Evolutionary conservation across 768 basidiomycete species (phyloP).

Genomic region (Calocybe indica): DNA sequence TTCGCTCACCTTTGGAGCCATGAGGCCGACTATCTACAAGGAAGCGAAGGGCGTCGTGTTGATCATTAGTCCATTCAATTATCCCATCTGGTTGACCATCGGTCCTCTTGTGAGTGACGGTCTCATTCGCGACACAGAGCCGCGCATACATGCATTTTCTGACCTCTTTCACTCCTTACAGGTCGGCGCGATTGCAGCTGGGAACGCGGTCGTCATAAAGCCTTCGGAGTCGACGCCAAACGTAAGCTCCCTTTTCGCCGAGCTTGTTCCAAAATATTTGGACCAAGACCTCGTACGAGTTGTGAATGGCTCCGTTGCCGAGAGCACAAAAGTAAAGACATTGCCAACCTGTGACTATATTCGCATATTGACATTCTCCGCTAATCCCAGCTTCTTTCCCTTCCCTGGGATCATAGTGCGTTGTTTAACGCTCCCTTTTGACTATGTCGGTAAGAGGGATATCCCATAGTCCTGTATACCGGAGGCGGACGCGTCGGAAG

Average conservation of each 20-base stretch:
- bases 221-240: slow-evolving; percentile 67
- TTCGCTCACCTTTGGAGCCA: slow-evolving; percentile 46
- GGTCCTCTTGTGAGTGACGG: slow-evolving; percentile 46
- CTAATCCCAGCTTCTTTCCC: slow-evolving; percentile 52
- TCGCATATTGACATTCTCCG: not conserved
- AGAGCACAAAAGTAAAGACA: slow-evolving; percentile 47
- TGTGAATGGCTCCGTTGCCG: slow-evolving; percentile 61
- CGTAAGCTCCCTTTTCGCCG: slow-evolving; percentile 49
- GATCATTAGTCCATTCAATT: slow-evolving; percentile 73
- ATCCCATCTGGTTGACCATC: slow-evolving; percentile 56
- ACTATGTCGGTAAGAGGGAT: not conserved
- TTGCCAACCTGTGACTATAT: not conserved
- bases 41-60: slow-evolving; percentile 74
- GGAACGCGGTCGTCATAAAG: slow-evolving; percentile 67
- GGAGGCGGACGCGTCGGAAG: slow-evolving; percentile 55
- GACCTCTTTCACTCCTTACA: slow-evolving; percentile 6
- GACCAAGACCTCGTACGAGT: slow-evolving; percentile 61
- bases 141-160: no score
- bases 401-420: slow-evolving; percentile 57
- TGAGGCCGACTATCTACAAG: slow-evolving; percentile 62
- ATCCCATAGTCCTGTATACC: slow-evolving; percentile 22
- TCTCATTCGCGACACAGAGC: not conserved
- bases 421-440: slow-evolving; percentile 3
- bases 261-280: slow-evolving; percentile 71
- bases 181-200: slow-evolving; percentile 74